Evolutionary conservation across 2,329 filamentous ascomycete genomes (phyloP), one percentile per base, ranked within the genome.

Genomic region (Diaporthe citriasiana): DNA sequence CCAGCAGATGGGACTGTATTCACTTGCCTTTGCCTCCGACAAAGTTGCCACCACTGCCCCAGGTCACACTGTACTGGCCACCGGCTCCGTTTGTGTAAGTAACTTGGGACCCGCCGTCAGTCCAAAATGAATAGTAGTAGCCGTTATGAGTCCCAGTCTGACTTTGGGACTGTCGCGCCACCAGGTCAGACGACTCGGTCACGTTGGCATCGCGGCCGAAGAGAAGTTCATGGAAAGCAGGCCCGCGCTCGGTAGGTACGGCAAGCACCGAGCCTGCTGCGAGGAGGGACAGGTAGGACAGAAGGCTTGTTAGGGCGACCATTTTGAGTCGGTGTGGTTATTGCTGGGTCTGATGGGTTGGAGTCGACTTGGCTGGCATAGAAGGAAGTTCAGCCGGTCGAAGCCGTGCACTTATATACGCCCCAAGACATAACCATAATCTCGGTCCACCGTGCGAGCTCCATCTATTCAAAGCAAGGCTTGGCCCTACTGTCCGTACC

Each of bases 111-210:
- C 81, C 83, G 40, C 87, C 86, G 74, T 91, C 89, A 72, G 86
- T 89, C 88, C 88, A 92, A 84, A 86, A 91, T 12, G 87, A 89
- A 81, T 89, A 91, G 84, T 87, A 91, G 83, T 85, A 91, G 71
- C 89, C 89, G 78, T 89, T 87, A 82, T 88, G 83, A 9, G 84
- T 87, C 65, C 89, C 89, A 4, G 86, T 87, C 60, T n/a, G 19
- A 22, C 60, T 66, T 25, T 66, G 60, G 10, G 60, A 50, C 60
- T 66, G 60, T n/a, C 60, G 42, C 12, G 60, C 60, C n/a, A 66
- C 60, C 27, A 66, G 30, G 8, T 66, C 60, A 25, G 60, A 66
- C 27, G 27, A 66, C 42, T 66, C 60, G 42, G 60, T 66, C 42
- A 38, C 42, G 22, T 66, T 66, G 60, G 30, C 60, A 50, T 66